Percentiles rank a stretch among this genome's conserved stretches.
Evolutionary conservation across 2,329 filamentous ascomycete genomes (phyloP).

Genomic region (Drechslera avenae): DNA sequence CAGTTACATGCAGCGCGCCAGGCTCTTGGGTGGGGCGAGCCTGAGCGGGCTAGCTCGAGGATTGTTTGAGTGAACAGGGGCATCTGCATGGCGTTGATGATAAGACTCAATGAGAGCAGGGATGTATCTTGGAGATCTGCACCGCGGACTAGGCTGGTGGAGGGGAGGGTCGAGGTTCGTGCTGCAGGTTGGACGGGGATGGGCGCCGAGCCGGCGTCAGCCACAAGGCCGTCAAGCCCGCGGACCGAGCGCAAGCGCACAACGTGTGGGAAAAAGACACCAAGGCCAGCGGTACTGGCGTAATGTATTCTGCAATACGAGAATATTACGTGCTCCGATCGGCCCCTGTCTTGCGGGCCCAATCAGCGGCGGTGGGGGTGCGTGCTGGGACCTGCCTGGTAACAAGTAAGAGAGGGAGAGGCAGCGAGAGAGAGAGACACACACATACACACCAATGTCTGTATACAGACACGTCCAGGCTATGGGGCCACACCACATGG

Average conservation of each 20-base stretch:
- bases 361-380: slow-evolving; percentile 4
- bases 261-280: slow-evolving; percentile 14
- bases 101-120: slow-evolving; percentile 34
- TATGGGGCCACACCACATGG: background rate
- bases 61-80: slow-evolving; percentile 34
- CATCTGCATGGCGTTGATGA: slow-evolving; percentile 35
- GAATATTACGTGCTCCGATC: slow-evolving; percentile 23
- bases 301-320: slow-evolving; percentile 38
- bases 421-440: too few species aligned
- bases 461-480: slow-evolving; percentile 14
- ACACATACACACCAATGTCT: slow-evolving; percentile 8
- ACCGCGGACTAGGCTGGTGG: slow-evolving; percentile 25
- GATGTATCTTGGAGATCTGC: slow-evolving; percentile 29
- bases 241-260: slow-evolving; percentile 26
- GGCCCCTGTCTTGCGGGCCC: slow-evolving; percentile 2
- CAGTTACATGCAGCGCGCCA: slow-evolving; percentile 44
- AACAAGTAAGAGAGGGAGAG: background rate
- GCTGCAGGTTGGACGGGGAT: slow-evolving; percentile 22
- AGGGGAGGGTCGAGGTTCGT: slow-evolving; percentile 20
- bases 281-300: slow-evolving; percentile 22
- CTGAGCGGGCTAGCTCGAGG: slow-evolving; percentile 28
- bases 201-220: slow-evolving; percentile 33
- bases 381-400: slow-evolving; percentile 1
- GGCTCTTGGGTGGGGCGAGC: slow-evolving; percentile 39
- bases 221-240: slow-evolving; percentile 27